A percentile compares a stretch with the other conserved stretches of the same genome.
Evolutionary conservation across 1,139 yeast genomes (phyloP).

Genomic region (Williopsis jadinii): DNA sequence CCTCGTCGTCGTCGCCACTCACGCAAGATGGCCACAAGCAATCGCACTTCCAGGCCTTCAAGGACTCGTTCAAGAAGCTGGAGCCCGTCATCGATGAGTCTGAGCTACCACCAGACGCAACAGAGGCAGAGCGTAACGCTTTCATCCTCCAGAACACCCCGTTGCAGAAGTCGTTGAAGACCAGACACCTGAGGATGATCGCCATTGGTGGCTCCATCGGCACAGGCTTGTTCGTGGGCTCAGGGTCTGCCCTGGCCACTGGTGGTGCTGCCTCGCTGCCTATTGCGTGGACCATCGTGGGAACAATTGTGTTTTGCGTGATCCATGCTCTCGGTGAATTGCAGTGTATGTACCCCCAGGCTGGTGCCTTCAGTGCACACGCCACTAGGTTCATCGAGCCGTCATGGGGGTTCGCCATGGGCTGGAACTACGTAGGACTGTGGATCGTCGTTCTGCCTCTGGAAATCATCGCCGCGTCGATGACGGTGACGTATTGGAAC

Average conservation of each 20-base stretch:
- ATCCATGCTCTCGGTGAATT: conserved; percentile 18
- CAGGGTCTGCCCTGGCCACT: conserved; percentile 15
- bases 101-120: conserved; percentile 40
- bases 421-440: conserved; percentile 20
- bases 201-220: conserved; percentile 79
- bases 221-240: conserved; percentile 21
- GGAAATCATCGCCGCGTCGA: conserved; percentile 20
- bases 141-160: conserved; percentile 14
- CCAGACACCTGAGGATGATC: conserved; percentile 51
- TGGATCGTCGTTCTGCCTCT: conserved; percentile 20
- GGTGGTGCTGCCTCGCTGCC: conserved; percentile 20
- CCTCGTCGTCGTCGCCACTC: too few relatives aligned
- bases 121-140: conserved; percentile 15
- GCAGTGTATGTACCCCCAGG: conserved; percentile 17
- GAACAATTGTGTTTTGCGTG: conserved; percentile 14
- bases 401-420: conserved; percentile 21
- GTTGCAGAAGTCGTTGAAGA: conserved; percentile 13
- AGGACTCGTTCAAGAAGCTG: conserved; percentile 44
- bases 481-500: conserved; percentile 19
- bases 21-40: background rate
- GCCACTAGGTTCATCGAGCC: conserved; percentile 20
- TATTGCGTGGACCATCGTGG: conserved; percentile 17
- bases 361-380: conserved; percentile 21
- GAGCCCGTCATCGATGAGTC: conserved; percentile 42
- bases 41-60: conserved; percentile 4